Conservation (phyloP, 176 grass and related monocot genomes). For the Carex parvula region DNA sequence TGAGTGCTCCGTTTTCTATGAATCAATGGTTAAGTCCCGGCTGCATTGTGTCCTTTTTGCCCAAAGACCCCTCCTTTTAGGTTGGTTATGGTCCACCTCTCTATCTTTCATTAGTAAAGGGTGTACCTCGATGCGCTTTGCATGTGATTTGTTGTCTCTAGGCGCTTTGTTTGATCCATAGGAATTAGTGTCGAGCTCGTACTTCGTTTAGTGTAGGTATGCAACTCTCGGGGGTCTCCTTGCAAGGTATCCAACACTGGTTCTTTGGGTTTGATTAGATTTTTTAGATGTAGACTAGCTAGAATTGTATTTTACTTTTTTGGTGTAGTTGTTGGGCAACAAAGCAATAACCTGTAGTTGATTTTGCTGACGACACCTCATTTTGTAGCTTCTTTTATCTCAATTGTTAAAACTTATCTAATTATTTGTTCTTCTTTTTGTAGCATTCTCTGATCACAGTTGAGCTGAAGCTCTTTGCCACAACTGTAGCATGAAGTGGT, state of each 20-base stretch:
- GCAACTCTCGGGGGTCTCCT: background rate
- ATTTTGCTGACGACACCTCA: background rate
- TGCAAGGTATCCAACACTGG: constrained; percentile 4
- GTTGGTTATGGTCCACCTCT: constrained; percentile 20
- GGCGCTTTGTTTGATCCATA: background rate
- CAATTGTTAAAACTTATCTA: background rate
- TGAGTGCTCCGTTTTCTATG: constrained; percentile 11
- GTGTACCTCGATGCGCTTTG: constrained; percentile 19
- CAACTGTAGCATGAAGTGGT: constrained; percentile 17
- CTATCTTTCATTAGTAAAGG: constrained; percentile 18
- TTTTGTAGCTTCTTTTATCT: background rate
- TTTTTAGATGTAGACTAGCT: background rate
- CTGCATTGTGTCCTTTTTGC: constrained; percentile 22
- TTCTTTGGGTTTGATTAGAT: background rate
- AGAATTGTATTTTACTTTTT: background rate
- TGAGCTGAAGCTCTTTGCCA: background rate
- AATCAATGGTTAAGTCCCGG: constrained; percentile 20
- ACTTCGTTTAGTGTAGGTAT: constrained; percentile 1
- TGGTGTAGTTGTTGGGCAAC: background rate
- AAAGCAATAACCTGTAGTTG: background rate
- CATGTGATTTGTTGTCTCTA: constrained; percentile 26
- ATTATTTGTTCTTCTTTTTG: background rate
- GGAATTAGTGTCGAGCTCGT: background rate
- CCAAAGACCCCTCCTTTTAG: constrained; percentile 27
- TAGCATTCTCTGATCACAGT: background rate